A percentile compares a stretch with the other conserved stretches of the same genome.
These are phyloP conservation scores for Comarum palustre DNA, from an alignment of 306 rosid species.

Conservation along the genomic window DNA sequence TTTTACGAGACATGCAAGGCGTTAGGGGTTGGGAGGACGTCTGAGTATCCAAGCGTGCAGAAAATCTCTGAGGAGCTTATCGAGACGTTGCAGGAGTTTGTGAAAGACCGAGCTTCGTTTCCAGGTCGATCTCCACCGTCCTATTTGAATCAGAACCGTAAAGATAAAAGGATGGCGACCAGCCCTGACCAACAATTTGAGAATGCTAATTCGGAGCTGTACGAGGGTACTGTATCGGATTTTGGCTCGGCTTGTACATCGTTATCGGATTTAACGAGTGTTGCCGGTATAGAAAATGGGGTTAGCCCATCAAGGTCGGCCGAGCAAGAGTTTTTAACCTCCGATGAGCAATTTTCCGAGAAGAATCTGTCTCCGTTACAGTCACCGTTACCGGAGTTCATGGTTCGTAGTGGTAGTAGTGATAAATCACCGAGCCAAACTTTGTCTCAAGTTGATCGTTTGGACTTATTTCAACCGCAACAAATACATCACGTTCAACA, in stretches of 20 bases:
- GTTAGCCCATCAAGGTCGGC: conserved; percentile 34
- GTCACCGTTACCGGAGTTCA: neutral
- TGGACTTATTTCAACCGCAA: conserved; percentile 21
- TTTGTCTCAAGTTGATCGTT: neutral
- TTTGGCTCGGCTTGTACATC: conserved; percentile 46
- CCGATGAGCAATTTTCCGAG: conserved; percentile 19
- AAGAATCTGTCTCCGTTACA: neutral
- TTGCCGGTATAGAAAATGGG: conserved; percentile 8
- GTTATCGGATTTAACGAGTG: conserved; percentile 53
- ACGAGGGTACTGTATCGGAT: conserved; percentile 31
- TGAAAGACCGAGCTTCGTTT: conserved; percentile 69
- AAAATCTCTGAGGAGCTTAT: conserved; percentile 71
- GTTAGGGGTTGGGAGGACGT: conserved; percentile 73
- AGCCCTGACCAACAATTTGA: conserved; percentile 18
- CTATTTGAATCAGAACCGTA: neutral
- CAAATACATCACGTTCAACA: conserved; percentile 14
- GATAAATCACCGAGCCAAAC: conserved; percentile 12
- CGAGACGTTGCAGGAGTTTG: conserved; percentile 66
- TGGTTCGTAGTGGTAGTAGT: neutral
- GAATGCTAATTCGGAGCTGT: conserved; percentile 28
- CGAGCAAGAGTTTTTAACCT: conserved; percentile 30
- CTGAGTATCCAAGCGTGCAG: conserved; percentile 77
- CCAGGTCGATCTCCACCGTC: conserved; percentile 26
- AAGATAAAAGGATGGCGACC: neutral
- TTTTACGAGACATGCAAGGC: conserved; percentile 53